Conservation (phyloP, 306 rosid genomes). For the Medicago lupulina region DNA sequence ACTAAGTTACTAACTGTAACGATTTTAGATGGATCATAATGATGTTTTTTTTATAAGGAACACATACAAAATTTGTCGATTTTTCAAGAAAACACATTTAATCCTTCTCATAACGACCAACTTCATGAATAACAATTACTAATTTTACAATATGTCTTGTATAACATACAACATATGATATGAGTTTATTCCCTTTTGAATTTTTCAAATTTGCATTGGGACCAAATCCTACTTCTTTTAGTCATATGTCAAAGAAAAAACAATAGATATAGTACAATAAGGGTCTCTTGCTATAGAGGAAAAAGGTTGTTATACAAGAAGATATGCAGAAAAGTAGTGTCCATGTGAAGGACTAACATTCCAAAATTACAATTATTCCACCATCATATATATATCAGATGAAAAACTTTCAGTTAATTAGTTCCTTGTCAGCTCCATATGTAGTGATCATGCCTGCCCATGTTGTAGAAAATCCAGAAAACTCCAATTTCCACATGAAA, state of each 20-base stretch:
- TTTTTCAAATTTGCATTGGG: conserved; percentile 14
- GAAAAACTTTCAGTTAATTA: conserved; percentile 24
- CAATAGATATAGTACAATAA: conserved; percentile 34
- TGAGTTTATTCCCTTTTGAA: conserved; percentile 8
- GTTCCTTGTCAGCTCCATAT: conserved; percentile 44
- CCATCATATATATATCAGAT: conserved; percentile 33
- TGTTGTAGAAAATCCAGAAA: conserved; percentile 53
- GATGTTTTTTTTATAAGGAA: background rate
- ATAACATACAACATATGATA: background rate
- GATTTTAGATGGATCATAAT: background rate
- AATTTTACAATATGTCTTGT: background rate
- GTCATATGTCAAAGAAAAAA: conserved; percentile 43
- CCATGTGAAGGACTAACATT: conserved; percentile 34
- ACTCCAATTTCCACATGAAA: conserved; percentile 51
- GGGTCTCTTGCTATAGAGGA: background rate
- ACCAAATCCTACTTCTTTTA: conserved; percentile 33
- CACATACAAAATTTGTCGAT: background rate
- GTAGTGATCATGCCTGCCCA: conserved; percentile 37
- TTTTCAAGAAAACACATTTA: background rate
- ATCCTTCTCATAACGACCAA: background rate
- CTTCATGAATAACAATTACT: background rate
- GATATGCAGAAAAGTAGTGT: conserved; percentile 23
- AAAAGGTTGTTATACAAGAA: background rate
- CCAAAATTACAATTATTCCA: conserved; percentile 47
- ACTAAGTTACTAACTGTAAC: background rate